Percentiles rank a stretch among this genome's conserved stretches.
Conservation (phyloP, 2,329 filamentous ascomycete genomes). For the Berkeleyomyces rouxiae region DNA sequence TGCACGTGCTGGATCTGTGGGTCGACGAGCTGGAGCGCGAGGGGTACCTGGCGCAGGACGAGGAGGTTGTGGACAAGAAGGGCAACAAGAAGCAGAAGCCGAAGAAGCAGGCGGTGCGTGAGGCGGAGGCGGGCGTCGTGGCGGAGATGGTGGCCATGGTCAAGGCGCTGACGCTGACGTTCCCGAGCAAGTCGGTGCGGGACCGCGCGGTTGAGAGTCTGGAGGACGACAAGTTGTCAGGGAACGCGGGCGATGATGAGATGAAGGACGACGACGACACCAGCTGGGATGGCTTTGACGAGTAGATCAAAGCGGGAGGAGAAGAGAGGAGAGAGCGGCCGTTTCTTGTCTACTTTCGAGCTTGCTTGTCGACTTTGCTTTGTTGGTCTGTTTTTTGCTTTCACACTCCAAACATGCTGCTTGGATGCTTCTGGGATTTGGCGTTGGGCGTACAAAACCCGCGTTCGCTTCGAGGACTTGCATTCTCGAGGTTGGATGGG, state of each 20-base stretch:
- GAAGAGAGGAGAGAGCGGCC: neutral
- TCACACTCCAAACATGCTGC: neutral
- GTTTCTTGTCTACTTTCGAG: neutral
- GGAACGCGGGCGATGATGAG: conserved; percentile 28
- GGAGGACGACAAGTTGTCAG: conserved; percentile 55
- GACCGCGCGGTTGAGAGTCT: conserved; percentile 52
- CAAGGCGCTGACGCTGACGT: conserved; percentile 34
- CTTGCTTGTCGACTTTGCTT: conserved; percentile 2
- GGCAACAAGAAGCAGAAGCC: conserved; percentile 20
- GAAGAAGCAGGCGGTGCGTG: conserved; percentile 7
- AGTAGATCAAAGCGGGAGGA: conserved; percentile 22
- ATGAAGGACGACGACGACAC: conserved; percentile 25
- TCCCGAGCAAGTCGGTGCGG: conserved; percentile 55
- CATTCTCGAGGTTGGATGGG: neutral
- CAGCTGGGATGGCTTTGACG: conserved; percentile 54
- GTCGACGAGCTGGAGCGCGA: conserved; percentile 73
- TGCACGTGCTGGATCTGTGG: conserved; percentile 83
- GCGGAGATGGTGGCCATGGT: conserved; percentile 41
- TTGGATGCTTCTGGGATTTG: conserved; percentile 9
- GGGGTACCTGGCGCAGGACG: conserved; percentile 31
- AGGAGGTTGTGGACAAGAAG: conserved; percentile 21
- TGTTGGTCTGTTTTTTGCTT: neutral
- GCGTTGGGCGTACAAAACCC: conserved; percentile 13
- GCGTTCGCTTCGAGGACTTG: neutral
- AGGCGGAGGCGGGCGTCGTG: conserved; percentile 33